Evolutionary conservation across 257 asterid genomes (phyloP).

Genomic region (Jacaranda copaia): DNA sequence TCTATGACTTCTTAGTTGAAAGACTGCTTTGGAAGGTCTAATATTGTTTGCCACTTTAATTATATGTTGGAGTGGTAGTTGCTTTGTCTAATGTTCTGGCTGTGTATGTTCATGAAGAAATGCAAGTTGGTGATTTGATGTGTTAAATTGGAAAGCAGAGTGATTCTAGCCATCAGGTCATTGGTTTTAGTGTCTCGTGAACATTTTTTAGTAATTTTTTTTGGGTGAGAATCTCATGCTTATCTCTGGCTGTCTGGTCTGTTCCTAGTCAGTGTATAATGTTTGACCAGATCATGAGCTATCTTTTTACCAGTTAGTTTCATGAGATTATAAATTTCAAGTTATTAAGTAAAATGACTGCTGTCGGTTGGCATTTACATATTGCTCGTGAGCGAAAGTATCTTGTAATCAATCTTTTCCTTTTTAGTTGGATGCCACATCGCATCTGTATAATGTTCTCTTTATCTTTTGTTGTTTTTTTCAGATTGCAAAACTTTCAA

Average conservation of each 20-base stretch:
- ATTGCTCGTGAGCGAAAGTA: neutral
- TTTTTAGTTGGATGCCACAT: neutral
- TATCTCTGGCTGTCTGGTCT: neutral
- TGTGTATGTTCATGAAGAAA: slow-evolving; percentile 6
- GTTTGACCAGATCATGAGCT: neutral
- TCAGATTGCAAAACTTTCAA: slow-evolving; percentile 80
- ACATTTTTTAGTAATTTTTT: too few relatives aligned
- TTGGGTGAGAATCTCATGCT: neutral
- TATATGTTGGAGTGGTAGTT: neutral
- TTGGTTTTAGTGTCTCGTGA: neutral
- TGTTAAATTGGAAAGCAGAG: neutral
- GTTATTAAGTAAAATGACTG: neutral
- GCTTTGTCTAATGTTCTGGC: neutral
- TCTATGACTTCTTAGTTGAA: neutral
- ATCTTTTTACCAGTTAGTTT: neutral
- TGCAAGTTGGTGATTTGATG: neutral
- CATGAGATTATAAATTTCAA: neutral
- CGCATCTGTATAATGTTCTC: neutral
- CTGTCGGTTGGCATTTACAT: neutral
- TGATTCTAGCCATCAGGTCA: neutral
- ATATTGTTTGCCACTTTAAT: neutral
- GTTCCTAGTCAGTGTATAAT: neutral
- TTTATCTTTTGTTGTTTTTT: neutral
- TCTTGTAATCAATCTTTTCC: neutral
- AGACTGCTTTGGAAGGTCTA: neutral